Percentiles rank a stretch among this genome's conserved stretches.
These are phyloP conservation scores for Teratosphaeria epicoccoides DNA, from an alignment of 2,329 filamentous ascomycete genomes.

Conservation along the genomic window DNA sequence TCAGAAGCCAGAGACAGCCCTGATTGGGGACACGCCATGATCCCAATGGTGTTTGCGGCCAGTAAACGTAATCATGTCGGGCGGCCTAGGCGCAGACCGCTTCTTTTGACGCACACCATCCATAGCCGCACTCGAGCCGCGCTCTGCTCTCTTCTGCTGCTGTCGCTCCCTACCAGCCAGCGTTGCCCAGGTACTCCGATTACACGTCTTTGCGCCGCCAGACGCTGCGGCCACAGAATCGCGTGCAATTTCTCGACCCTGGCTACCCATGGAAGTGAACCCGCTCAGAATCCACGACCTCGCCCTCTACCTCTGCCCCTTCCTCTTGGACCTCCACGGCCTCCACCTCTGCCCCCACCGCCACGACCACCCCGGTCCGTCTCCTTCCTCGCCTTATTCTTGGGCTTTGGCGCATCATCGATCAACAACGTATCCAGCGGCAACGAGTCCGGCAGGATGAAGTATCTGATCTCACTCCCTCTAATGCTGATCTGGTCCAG, in stretches of 20 bases:
- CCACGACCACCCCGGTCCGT: constrained; percentile 37
- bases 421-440: constrained; percentile 91
- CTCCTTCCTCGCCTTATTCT: constrained; percentile 99
- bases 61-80: no score
- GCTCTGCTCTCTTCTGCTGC: background rate
- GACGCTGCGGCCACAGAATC: background rate
- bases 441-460: constrained; percentile 89
- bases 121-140: background rate
- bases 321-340: constrained; percentile 28
- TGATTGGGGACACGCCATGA: no score
- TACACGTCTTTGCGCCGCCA: background rate
- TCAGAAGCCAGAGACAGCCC: no score
- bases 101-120: no score
- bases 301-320: constrained; percentile 22
- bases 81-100: background rate
- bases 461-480: constrained; percentile 91
- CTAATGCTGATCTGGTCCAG: constrained; percentile 96
- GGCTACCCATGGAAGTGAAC: no score
- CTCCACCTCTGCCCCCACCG: constrained; percentile 16
- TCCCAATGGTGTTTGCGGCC: background rate
- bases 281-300: constrained; percentile 9
- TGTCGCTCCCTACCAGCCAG: background rate
- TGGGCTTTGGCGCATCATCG: constrained; percentile 93
- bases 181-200: background rate
- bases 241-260: background rate